Conservation (phyloP, 768 basidiomycete genomes). For the Russula sp. region DNA sequence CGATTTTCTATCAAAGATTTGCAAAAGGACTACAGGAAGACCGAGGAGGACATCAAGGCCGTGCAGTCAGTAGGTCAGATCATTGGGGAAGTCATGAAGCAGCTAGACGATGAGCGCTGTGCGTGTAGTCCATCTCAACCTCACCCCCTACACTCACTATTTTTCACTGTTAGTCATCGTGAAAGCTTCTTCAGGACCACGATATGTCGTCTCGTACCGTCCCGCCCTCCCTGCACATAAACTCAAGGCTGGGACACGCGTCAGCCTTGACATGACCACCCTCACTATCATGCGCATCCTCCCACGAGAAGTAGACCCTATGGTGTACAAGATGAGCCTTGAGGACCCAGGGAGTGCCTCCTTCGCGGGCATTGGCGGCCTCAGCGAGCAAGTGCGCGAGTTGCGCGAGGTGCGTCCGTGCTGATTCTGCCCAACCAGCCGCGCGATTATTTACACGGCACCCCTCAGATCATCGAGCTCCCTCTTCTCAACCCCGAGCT, state of each 20-base stretch:
- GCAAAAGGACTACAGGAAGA: constrained; percentile 87
- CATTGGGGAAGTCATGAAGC: constrained; percentile 98
- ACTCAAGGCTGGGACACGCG: constrained; percentile 90
- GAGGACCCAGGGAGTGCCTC: constrained; percentile 95
- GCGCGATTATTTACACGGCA: background rate
- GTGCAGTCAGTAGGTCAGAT: constrained; percentile 99
- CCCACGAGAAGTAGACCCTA: constrained; percentile 93
- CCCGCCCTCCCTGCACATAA: constrained; percentile 87
- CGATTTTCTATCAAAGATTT: constrained; percentile 87
- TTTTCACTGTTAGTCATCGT: constrained; percentile 69
- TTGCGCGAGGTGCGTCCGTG: constrained; percentile 69
- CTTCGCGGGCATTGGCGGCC: constrained; percentile 95
- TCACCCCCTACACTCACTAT: background rate
- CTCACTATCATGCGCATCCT: constrained; percentile 98
- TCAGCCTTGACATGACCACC: constrained; percentile 99
- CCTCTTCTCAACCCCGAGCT: constrained; percentile 92
- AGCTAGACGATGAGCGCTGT: constrained; percentile 97
- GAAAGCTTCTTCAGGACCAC: constrained; percentile 95
- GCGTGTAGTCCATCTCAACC: constrained; percentile 31
- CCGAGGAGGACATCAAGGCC: constrained; percentile 98
- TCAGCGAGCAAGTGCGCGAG: constrained; percentile 95
- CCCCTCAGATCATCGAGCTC: constrained; percentile 81
- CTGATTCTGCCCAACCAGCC: background rate
- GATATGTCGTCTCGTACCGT: constrained; percentile 97
- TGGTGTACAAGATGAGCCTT: constrained; percentile 99